Conservation (phyloP, 169 alveolate species). For the Perkinsus olseni region DNA sequence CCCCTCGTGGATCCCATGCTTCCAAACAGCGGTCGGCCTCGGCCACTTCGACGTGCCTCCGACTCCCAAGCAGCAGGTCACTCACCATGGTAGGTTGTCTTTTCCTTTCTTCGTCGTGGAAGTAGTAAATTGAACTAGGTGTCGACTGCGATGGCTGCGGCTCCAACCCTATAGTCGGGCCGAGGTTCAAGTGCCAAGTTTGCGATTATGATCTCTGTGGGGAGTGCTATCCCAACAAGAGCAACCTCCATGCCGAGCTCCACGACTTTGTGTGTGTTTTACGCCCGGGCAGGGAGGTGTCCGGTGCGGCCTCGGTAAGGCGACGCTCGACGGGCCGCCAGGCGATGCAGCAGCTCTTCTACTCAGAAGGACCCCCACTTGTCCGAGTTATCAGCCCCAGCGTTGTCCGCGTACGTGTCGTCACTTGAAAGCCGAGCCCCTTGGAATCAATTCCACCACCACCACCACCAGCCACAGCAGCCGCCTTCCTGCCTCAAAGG, state of each 20-base stretch:
- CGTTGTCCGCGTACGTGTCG: background rate
- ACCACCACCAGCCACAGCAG: background rate
- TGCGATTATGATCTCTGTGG: background rate
- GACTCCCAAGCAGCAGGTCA: background rate
- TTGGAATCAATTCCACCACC: background rate
- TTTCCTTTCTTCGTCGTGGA: background rate
- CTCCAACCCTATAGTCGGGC: background rate
- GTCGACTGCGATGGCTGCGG: background rate
- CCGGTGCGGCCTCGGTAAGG: background rate
- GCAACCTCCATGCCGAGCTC: background rate
- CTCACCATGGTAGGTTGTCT: background rate
- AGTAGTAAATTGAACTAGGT: background rate
- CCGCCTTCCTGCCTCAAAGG: too few relatives aligned
- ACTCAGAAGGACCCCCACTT: background rate
- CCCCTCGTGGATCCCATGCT: background rate
- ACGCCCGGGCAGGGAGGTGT: background rate
- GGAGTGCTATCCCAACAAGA: background rate
- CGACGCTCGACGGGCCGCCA: background rate
- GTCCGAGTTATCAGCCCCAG: background rate
- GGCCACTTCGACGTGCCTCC: background rate
- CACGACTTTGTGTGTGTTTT: background rate
- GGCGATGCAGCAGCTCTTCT: too few relatives aligned
- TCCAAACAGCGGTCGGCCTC: background rate
- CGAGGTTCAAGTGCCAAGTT: background rate
- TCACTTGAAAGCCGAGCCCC: background rate